Evolutionary conservation across 2,329 filamentous ascomycete species (phyloP).

Genomic region (Chaetomium sp.): DNA sequence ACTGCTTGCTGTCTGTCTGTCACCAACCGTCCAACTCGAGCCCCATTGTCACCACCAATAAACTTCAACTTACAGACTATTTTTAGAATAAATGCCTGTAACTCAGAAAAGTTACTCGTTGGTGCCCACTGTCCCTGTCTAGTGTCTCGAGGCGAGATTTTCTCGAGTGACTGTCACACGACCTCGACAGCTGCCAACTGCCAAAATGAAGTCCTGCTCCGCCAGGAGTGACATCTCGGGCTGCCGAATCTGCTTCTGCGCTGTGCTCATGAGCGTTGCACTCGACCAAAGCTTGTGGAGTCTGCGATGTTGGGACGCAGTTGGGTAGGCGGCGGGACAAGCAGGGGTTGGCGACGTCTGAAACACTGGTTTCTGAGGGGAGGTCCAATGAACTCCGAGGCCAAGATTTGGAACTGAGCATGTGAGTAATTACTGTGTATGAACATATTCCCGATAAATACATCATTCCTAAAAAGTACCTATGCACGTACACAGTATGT

Average conservation of each 20-base stretch:
- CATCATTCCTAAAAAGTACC: not conserved
- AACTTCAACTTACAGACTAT: slow-evolving; percentile 9
- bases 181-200: not conserved
- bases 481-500: not conserved
- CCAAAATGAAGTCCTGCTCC: not conserved
- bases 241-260: not conserved
- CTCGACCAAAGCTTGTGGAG: not conserved
- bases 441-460: not conserved
- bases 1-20: slow-evolving; percentile 2
- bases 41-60: slow-evolving; percentile 12
- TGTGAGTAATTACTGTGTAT: no score
- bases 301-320: not conserved
- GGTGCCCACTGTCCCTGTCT: not conserved
- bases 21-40: not conserved
- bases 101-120: not conserved
- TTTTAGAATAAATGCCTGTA: slow-evolving; percentile 15
- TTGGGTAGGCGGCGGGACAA: not conserved
- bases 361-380: not conserved
- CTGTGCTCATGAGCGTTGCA: not conserved
- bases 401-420: not conserved
- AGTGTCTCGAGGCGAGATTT: not conserved
- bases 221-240: no score
- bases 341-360: not conserved
- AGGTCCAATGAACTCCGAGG: not conserved
- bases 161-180: not conserved